Evolutionary conservation across 768 basidiomycete species (phyloP).

Genomic region (Pulveroboletus ravenelii): DNA sequence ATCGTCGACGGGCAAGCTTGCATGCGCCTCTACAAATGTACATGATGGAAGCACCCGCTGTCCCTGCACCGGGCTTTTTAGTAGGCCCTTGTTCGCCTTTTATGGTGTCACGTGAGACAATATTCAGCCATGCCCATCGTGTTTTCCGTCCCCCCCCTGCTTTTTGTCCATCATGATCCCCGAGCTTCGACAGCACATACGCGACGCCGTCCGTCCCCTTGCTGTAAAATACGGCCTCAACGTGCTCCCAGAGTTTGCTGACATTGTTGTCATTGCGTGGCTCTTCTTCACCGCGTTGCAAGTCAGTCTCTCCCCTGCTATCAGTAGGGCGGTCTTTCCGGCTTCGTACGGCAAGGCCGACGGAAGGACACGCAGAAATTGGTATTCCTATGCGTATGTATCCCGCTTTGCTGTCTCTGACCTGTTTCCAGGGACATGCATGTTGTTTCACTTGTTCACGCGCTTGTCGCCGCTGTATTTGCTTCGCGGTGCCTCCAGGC

Average conservation of each 20-base stretch:
- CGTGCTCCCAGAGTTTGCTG: slow-evolving; percentile 51
- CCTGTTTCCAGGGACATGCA: slow-evolving; percentile 53
- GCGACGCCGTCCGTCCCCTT: slow-evolving; percentile 27
- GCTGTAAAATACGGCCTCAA: slow-evolving; percentile 42
- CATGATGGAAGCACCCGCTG: slow-evolving; percentile 19
- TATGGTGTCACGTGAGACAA: slow-evolving; percentile 16
- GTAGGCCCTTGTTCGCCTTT: slow-evolving; percentile 10
- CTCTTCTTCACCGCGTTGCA: slow-evolving; percentile 56
- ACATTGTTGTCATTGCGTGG: slow-evolving; percentile 51
- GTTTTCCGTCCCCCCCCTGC: neutral
- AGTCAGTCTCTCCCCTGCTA: slow-evolving; percentile 49
- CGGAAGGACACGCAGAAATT: slow-evolving; percentile 51
- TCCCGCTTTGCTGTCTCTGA: neutral
- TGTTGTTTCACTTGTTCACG: slow-evolving; percentile 70
- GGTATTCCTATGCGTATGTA: slow-evolving; percentile 34
- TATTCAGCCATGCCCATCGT: neutral
- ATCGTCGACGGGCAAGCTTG: slow-evolving; percentile 23
- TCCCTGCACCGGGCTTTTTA: neutral
- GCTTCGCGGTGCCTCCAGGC: slow-evolving; percentile 50
- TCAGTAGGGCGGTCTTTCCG: slow-evolving; percentile 46
- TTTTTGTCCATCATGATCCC: slow-evolving; percentile 21
- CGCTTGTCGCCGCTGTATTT: slow-evolving; percentile 60
- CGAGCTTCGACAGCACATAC: slow-evolving; percentile 27
- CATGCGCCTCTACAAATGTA: slow-evolving; percentile 29
- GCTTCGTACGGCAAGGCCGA: slow-evolving; percentile 45